Percentiles rank a stretch among this genome's conserved stretches.
phyloP scores from a whole-genome alignment of 768 basidiomycete genomes.

The Tricholoma flavovirens region DNA sequence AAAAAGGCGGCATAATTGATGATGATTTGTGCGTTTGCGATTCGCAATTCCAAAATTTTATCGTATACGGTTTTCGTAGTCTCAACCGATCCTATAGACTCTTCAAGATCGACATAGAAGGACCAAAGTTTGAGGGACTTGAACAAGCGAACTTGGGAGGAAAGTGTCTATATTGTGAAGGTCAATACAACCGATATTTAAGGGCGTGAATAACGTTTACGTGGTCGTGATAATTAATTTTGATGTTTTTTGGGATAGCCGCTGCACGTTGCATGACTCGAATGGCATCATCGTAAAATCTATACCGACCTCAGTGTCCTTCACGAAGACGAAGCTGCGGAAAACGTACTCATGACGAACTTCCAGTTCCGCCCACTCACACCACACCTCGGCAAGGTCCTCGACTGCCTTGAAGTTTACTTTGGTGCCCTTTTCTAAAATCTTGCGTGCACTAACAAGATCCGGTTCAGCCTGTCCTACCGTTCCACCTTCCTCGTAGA shows the following conservation, averaged over 20 bases:
- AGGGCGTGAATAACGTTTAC: slow-evolving; percentile 35
- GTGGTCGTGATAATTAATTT: slow-evolving; percentile 93
- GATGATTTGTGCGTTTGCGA: slow-evolving; percentile 96
- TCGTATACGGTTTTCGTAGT: slow-evolving; percentile 91
- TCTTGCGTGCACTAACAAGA: slow-evolving; percentile 81
- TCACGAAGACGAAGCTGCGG: neutral
- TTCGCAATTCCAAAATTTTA: slow-evolving; percentile 92
- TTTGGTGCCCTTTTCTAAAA: slow-evolving; percentile 88
- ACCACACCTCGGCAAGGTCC: slow-evolving; percentile 97
- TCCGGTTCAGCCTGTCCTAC: slow-evolving; percentile 76
- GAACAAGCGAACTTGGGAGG: slow-evolving; percentile 88
- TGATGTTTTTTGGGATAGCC: slow-evolving; percentile 82
- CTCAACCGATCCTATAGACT: slow-evolving; percentile 92
- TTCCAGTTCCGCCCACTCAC: slow-evolving; percentile 99
- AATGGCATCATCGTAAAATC: slow-evolving; percentile 95
- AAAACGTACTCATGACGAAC: slow-evolving; percentile 82
- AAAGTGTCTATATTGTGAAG: slow-evolving; percentile 48
- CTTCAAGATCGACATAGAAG: slow-evolving; percentile 96
- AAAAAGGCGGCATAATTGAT: slow-evolving; percentile 96
- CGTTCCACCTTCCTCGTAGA: slow-evolving; percentile 93
- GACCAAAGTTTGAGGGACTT: slow-evolving; percentile 99
- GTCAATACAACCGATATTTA: neutral
- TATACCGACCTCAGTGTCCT: slow-evolving; percentile 24
- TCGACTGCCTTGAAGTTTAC: slow-evolving; percentile 94
- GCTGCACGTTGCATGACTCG: slow-evolving; percentile 96